Base-by-base conservation (phyloP, 495 filamentous ascomycete species). In the Usnea hakonensis region DNA sequence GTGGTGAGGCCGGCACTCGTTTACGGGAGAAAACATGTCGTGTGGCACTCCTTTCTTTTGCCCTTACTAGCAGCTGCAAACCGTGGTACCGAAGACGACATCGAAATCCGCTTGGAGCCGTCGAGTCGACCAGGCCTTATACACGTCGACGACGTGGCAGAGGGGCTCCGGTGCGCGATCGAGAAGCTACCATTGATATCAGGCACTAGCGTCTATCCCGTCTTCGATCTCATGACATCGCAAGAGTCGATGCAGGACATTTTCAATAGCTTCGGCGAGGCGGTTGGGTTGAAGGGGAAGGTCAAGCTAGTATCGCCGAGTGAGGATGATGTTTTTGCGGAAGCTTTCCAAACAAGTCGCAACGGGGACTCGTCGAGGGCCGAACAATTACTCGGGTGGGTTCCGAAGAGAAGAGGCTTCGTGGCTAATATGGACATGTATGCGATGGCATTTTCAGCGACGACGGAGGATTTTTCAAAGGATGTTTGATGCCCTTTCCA, bases 161-260 rank as follows among this genome's bases (percentile, higher is more conserved):
- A 65, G 23, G 76, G 65, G 1, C 69, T 75, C 19, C 69, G 68
- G 58, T 61, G 57, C 0, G 74, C 73, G 2, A 65, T 79, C 38
- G 76, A 79, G 44, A 71, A 72, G 32, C 59, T 79, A 26, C 57
- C 67, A 17, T 40, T 69, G 32, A 60, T 75, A 19, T 52, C 72
- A 5, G 67, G 69, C 17, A 67, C 70, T 10, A 71, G 73, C 21
- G 57, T 72, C 1, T 75, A 75, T 66, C 77, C 76, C 5, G 67
- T 79, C 5, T 79, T 79, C 68, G 73, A 77, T 67, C 69, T 79
- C 6, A 56, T 72, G 21, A 71, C 67, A 10, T 70, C 70, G 37
- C 55, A 60, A 55, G 73, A 75, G 60, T 71, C 68, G 28, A 72
- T 75, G 70, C 33, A 48, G 21, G 62, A 64, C 23, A 68, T 76